Evolutionary conservation across 108 stramenopile species (phyloP), one percentile per base, ranked within the genome.

Genomic region (Thalassiosira profunda): DNA sequence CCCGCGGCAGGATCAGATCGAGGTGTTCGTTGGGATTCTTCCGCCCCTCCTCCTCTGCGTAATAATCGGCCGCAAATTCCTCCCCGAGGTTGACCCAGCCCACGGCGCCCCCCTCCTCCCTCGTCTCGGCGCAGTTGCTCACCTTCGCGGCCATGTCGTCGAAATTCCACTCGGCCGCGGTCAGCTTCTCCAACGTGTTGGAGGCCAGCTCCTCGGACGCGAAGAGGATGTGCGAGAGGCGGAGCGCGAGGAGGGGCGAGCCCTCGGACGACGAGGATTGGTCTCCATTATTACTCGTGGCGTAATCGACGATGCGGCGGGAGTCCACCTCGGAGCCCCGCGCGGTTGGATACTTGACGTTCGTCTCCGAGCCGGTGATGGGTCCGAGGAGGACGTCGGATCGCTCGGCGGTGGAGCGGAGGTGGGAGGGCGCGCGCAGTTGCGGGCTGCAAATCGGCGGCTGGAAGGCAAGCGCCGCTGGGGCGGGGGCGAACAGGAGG

Each of bases 241-340:
- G 85, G 33, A 93, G 52, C 1, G 91, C 94, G 18, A 87, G 72
- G 60, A 90, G 70, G 28, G 84, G 85, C 34, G 75, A 62, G 14
- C 78, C 84, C 35, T 79, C 83, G 23, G 67, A 76, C 5, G 58
- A 72, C 20, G 81, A 5, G 38, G 31, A 23, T 40, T 25, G 18
- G 15, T 30, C 12, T 15, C 12, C 10, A 25, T 21, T 24, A 21
- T 51, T 40, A 1, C 43, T 37, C 20, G 24, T 37, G n/a, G 17
- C 49, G 46, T 59, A 58, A 37, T 70, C 72, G 57, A 96, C 72
- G 67, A 96, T 96, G 47, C 85, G 72, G 31, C 94, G 85, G 7
- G 85, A 83, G 62, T 96, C 91, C 0, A 88, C 84, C 54, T 81
- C 77, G 18, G 83, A 43, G 47, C 94, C 94, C 63, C 92, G 83